Evolutionary conservation across 1,284 basidiomycete species (phyloP), one percentile per base, ranked within the genome.

Genomic region (Sporisorium exsertum): DNA sequence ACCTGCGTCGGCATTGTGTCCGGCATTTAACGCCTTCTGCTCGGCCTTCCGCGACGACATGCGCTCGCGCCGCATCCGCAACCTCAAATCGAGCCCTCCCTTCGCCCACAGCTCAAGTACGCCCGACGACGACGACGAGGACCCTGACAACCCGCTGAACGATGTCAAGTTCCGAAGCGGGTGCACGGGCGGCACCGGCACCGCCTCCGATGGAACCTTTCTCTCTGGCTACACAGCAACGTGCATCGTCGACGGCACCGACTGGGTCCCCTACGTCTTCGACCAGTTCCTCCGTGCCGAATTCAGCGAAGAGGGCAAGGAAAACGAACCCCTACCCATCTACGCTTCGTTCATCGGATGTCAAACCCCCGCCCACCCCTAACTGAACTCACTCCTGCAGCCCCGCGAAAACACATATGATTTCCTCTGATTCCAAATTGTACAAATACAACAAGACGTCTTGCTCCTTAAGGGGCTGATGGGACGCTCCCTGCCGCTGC

Each of bases 251-350:
- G 64, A 75, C 13, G 72, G 72, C 15, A 27, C 40, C 8, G 72
- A 75, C 27, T 71, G 63, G 67, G 33, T 75, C 16, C 60, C 67
- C 1, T 71, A 49, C 33, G 67, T 71, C 20, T 74, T 74, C 24
- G 42, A 58, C n/a, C 32, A 43, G 13, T 73, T 73, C 32, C 27
- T 75, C 3, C 42, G 16, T 15, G 20, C 54, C 15, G 57, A 75
- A 24, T 70, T 70, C 56, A 18, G 35, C 24, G 52, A 42, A 33
- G 18, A 40, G 1, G 53, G 26, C 4, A 33, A 35, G 10, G 20
- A 52, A 7, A 43, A 60, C 40, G 58, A 35, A 2, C 40, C 45
- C 1, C 43, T 59, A 5, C 40, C 61, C 12, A 70, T 75, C 42
- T 54, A 60, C 10, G 43, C 22, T 10, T 50, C 43, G 16, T 71